phyloP scores from a whole-genome alignment of 2,329 filamentous ascomycete genomes.

The Hypoxylon sp. region DNA sequence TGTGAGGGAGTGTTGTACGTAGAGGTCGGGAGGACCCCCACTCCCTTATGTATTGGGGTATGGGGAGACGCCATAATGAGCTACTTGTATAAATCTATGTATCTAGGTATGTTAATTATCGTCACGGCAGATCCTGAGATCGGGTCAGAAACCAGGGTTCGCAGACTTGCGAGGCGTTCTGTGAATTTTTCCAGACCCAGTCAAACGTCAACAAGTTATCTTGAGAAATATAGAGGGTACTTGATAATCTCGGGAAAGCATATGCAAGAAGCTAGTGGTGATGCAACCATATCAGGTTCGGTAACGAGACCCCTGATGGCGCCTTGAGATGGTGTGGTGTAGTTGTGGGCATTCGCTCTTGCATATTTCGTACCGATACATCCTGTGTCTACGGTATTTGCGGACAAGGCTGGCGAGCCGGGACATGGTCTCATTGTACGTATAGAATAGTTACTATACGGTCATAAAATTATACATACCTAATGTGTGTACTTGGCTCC shows the following conservation, averaged over 20 bases:
- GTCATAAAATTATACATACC: constrained; percentile 9
- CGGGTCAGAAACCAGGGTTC: constrained; percentile 40
- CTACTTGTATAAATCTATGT: constrained; percentile 28
- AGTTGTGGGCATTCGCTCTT: constrained; percentile 30
- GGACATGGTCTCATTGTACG: constrained; percentile 13
- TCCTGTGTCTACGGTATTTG: constrained; percentile 33
- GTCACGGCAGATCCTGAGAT: constrained; percentile 35
- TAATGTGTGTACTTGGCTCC: constrained; percentile 11
- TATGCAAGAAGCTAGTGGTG: constrained; percentile 56
- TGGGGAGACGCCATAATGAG: constrained; percentile 27
- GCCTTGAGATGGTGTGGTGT: constrained; percentile 43
- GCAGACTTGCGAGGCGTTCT: constrained; percentile 33
- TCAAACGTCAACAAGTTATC: constrained; percentile 59
- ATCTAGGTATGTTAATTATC: constrained; percentile 30
- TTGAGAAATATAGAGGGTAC: constrained; percentile 44
- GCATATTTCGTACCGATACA: constrained; percentile 46
- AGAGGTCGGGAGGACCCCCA: constrained; percentile 42
- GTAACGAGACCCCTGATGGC: constrained; percentile 49
- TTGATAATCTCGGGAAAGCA: constrained; percentile 57
- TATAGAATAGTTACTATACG: not conserved
- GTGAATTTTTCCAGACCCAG: constrained; percentile 53
- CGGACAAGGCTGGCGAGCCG: constrained; percentile 30
- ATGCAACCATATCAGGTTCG: constrained; percentile 52
- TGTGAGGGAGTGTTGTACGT: constrained; percentile 23
- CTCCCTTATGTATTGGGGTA: constrained; percentile 46